Evolutionary conservation across 75 land plant species (phyloP).

Genomic region (Picea glauca): DNA sequence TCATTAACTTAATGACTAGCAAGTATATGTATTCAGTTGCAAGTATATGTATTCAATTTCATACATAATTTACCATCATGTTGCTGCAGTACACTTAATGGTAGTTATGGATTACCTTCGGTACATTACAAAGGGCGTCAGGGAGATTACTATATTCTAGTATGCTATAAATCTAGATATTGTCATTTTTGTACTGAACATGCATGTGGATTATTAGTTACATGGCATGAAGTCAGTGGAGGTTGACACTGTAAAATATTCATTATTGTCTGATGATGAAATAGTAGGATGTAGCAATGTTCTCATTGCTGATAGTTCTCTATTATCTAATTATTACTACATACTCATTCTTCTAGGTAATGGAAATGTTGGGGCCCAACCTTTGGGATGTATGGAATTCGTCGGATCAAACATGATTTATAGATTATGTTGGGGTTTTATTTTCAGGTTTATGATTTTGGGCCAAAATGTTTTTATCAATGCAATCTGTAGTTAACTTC

Average conservation of each 20-base stretch:
- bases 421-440: not conserved
- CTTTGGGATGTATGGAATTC: conserved; percentile 32
- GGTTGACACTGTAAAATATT: too few species aligned
- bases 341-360: conserved; percentile 12
- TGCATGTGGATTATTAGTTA: too few species aligned
- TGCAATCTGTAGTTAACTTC: not conserved
- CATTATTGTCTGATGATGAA: too few species aligned
- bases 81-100: conserved; percentile 18
- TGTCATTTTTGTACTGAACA: too few species aligned
- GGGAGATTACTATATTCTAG: conserved; percentile 29
- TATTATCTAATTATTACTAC: not conserved
- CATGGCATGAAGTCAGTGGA: too few species aligned
- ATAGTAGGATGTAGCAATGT: too few species aligned
- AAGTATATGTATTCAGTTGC: not conserved
- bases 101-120: conserved; percentile 18
- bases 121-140: conserved; percentile 26
- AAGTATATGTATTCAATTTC: not conserved
- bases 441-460: not conserved
- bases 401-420: conserved; percentile 10
- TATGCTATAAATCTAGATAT: not conserved
- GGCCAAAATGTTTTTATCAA: not conserved
- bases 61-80: not conserved
- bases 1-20: not conserved
- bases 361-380: conserved; percentile 31
- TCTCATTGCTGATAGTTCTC: not conserved